Base-by-base conservation (phyloP, 116 monocot species). In the Papilionanthe hybrid region DNA sequence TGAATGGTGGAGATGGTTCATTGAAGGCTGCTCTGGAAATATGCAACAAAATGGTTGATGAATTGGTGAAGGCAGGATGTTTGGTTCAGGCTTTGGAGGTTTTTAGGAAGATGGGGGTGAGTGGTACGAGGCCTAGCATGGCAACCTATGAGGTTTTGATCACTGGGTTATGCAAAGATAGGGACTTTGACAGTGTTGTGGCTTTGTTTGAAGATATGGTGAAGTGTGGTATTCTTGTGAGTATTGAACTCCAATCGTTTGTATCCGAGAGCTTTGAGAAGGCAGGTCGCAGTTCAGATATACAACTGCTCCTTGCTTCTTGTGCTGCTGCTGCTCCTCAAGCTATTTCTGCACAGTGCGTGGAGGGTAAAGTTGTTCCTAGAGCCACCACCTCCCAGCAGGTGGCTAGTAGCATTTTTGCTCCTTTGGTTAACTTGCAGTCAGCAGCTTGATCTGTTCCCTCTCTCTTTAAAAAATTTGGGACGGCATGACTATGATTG, bases 11-110 rank as follows among this genome's bases (percentile, higher is more conserved):
- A 10, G 91, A 90, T 56, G 82, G 65, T 43, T 84, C 80, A 4
- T 82, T 87, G 5, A 91, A 78, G 79, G 56, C 86, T 77, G 85
- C 87, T 78, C 84, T 90, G 23, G 82, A 53, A n/a, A 85, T 89
- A 55, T 93, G 84, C 84, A 93, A 95, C 71, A 88, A 79, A 69
- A 73, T 93, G 75, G 87, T 93, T 63, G 84, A 88, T 57, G 93
- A 89, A 28, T 75, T 95, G 79, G 85, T 87, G 42, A 91, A 93
- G 81, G 86, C 83, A 6, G 90, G 82, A 9, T 72, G 68, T 17
- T 68, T 80, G 15, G 69, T 42, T 19, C 72, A 78, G 63, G 95
- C 91, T 5, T 23, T 81, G 78, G 85, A 90, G 71, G 77, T 91
- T 29, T 84, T 89, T 63, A 84, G 81, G 58, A 89, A 85, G 79